phyloP scores from a whole-genome alignment of 805 yeast genomes.

The Metschnikowia cubensis region DNA sequence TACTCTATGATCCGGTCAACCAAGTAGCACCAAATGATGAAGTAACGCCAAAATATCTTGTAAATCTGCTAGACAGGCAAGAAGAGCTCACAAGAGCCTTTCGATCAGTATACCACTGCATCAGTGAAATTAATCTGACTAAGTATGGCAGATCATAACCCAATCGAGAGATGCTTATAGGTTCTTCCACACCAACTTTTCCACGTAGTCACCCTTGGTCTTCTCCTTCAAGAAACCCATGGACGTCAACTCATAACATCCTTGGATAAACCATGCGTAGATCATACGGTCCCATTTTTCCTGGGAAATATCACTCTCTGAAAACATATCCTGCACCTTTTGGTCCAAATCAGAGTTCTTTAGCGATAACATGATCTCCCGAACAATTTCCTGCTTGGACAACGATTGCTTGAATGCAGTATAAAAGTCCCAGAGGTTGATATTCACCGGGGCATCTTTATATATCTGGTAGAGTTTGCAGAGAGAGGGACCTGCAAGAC shows the following conservation, averaged over 20 bases:
- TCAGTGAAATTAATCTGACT: too few species aligned
- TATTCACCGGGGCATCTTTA: constrained; percentile 70
- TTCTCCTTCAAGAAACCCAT: constrained; percentile 67
- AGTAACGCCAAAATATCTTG: too few species aligned
- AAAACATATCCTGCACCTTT: not conserved
- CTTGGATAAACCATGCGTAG: constrained; percentile 71
- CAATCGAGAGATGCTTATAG: constrained; percentile 19
- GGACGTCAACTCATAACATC: constrained; percentile 62
- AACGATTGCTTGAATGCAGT: constrained; percentile 55
- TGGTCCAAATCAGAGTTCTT: not conserved
- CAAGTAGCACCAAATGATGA: too few species aligned
- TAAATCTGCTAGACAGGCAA: too few species aligned
- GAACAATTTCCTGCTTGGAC: constrained; percentile 21
- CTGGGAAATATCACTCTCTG: constrained; percentile 16
- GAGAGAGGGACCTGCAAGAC: constrained; percentile 15
- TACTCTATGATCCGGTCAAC: too few species aligned
- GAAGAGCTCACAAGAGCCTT: too few species aligned
- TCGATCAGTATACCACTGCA: too few species aligned
- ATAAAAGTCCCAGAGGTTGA: constrained; percentile 67
- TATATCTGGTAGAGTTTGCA: constrained; percentile 58
- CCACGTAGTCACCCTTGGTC: constrained; percentile 60
- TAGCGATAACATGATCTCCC: constrained; percentile 10
- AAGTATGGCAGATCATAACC: too few species aligned
- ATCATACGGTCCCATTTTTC: constrained; percentile 59
- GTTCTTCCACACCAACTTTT: constrained; percentile 70